These are phyloP conservation scores for Colletotrichum falcatum DNA, from an alignment of 2,329 filamentous ascomycete species.

Conservation along the genomic window DNA sequence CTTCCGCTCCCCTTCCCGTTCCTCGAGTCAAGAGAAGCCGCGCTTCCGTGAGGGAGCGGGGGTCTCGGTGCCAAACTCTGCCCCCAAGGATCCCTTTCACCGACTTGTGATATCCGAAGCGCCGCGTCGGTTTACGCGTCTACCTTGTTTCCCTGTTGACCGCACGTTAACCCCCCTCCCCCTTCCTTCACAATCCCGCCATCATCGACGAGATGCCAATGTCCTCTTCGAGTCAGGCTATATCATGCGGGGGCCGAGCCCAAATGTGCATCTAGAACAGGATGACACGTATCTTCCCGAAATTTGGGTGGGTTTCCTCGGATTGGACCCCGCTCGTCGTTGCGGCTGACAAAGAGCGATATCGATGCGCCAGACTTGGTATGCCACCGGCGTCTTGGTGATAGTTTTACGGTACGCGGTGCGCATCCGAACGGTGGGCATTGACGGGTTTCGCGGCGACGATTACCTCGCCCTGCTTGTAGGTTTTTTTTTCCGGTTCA, in stretches of 20 bases:
- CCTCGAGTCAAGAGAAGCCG: too few relatives aligned
- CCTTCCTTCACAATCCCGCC: not conserved
- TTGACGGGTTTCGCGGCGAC: constrained; percentile 42
- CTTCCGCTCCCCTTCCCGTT: too few relatives aligned
- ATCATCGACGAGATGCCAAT: constrained; percentile 26
- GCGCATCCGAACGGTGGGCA: constrained; percentile 41
- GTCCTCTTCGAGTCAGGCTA: not conserved
- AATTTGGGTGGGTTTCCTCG: constrained; percentile 39
- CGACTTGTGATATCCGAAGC: too few relatives aligned
- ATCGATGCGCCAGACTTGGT: constrained; percentile 33
- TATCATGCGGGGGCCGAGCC: constrained; percentile 34
- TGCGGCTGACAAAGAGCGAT: not conserved
- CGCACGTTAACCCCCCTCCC: too few relatives aligned
- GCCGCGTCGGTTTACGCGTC: not conserved
- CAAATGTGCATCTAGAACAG: constrained; percentile 34
- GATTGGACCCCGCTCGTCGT: too few relatives aligned
- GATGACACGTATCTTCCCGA: constrained; percentile 42
- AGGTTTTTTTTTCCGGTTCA: constrained; percentile 9
- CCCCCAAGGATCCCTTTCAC: not conserved
- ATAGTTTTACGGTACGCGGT: constrained; percentile 41
- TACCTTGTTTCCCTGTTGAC: not conserved
- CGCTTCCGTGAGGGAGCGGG: too few relatives aligned
- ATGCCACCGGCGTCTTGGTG: constrained; percentile 39
- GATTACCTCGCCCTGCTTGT: constrained; percentile 42
- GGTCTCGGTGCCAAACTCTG: too few relatives aligned